Conservation (phyloP, 169 alveolate genomes). For the Eimeria falciformis region DNA sequence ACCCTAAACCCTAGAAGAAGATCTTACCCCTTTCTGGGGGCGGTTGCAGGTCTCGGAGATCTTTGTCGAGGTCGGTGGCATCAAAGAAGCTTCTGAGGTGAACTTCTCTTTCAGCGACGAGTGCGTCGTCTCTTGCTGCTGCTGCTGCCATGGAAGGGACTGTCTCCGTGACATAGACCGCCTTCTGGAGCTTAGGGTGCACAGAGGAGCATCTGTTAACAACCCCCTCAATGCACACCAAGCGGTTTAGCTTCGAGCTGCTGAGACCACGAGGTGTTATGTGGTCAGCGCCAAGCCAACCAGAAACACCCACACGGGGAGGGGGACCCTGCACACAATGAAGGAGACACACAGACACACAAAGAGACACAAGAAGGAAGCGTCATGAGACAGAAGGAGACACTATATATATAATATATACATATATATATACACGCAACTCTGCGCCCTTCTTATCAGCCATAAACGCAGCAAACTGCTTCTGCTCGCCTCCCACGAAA, state of each 20-base stretch:
- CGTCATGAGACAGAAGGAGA: neutral
- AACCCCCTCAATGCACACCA: constrained; percentile 97
- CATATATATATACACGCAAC: neutral
- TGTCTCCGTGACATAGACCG: constrained; percentile 51
- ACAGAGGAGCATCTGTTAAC: constrained; percentile 96
- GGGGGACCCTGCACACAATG: constrained; percentile 24
- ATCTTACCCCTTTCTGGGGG: constrained; percentile 59
- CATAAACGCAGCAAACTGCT: neutral
- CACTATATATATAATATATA: neutral
- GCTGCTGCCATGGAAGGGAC: neutral
- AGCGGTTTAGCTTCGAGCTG: constrained; percentile 88
- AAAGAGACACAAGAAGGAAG: neutral
- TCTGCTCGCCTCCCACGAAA: neutral
- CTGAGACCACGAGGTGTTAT: constrained; percentile 98
- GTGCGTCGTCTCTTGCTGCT: constrained; percentile 12
- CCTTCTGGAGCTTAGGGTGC: constrained; percentile 90
- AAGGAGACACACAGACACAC: neutral
- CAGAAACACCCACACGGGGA: constrained; percentile 93
- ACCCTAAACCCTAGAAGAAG: too few species aligned
- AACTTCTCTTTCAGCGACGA: constrained; percentile 26
- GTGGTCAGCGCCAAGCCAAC: constrained; percentile 97
- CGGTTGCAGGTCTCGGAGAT: constrained; percentile 53
- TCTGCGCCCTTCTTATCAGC: neutral
- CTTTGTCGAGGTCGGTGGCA: constrained; percentile 47
- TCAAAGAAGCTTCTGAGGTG: constrained; percentile 55